Percentiles rank a stretch among this genome's conserved stretches.
Evolutionary conservation across 805 yeast genomes (phyloP).

Genomic region (Pichia sporocuriosa): DNA sequence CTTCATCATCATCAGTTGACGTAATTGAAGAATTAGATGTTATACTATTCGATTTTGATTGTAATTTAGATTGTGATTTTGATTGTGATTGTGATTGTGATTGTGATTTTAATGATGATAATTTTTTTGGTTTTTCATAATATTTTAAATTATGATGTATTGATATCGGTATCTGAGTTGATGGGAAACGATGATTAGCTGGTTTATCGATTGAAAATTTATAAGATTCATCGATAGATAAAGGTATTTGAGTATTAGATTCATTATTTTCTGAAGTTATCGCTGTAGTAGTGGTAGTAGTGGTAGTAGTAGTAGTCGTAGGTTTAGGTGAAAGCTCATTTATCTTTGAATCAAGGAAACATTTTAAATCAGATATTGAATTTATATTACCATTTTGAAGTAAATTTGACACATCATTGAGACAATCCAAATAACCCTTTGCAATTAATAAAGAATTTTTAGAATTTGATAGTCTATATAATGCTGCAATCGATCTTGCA

Average conservation of each 20-base stretch:
- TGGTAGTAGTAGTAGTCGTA: background rate
- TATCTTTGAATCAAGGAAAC: conserved; percentile 30
- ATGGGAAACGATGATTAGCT: conserved; percentile 26
- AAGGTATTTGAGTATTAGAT: background rate
- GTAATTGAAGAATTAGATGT: background rate
- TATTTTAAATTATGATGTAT: conserved; percentile 10
- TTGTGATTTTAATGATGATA: background rate
- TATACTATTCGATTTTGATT: background rate
- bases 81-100: background rate
- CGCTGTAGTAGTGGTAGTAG: background rate
- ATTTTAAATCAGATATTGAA: conserved; percentile 33
- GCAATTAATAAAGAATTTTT: conserved; percentile 41
- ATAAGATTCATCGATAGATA: conserved; percentile 14
- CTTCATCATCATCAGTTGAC: conserved; percentile 2
- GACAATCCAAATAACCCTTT: conserved; percentile 55
- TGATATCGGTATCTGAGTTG: conserved; percentile 16
- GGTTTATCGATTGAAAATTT: conserved; percentile 14
- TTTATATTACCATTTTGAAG: conserved; percentile 19
- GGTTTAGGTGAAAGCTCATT: conserved; percentile 16
- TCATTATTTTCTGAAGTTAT: background rate
- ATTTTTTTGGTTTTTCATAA: background rate
- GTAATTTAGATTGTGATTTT: background rate
- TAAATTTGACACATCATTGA: conserved; percentile 42
- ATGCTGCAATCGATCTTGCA: conserved; percentile 62
- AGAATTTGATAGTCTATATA: conserved; percentile 55